phyloP scores from a whole-genome alignment of 208 protist genomes.

The Leishmania braziliensis region DNA sequence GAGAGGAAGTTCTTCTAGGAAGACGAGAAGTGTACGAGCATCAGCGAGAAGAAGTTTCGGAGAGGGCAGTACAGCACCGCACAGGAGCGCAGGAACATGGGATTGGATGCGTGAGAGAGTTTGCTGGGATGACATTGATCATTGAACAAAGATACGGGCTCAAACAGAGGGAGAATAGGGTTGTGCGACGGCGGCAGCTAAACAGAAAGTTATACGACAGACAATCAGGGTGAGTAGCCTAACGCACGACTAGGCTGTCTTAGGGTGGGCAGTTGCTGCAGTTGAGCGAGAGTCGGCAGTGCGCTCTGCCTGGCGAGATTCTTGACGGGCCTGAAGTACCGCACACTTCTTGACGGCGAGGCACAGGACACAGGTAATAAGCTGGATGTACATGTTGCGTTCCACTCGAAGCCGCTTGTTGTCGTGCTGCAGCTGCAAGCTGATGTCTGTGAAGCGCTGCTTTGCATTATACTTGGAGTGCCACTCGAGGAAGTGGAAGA shows the following conservation, averaged over 20 bases:
- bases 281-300: background rate
- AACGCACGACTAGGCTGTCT: background rate
- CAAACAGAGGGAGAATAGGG: background rate
- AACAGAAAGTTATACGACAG: too few relatives aligned
- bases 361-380: slow-evolving; percentile 49
- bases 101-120: too few relatives aligned
- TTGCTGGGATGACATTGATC: background rate
- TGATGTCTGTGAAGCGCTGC: slow-evolving; percentile 52
- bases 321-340: slow-evolving; percentile 8
- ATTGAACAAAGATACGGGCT: background rate
- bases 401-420: slow-evolving; percentile 57
- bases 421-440: slow-evolving; percentile 64
- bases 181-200: background rate
- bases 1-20: background rate
- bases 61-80: background rate
- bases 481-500: slow-evolving; percentile 54
- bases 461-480: slow-evolving; percentile 48
- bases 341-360: slow-evolving; percentile 50
- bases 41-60: too few relatives aligned
- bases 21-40: background rate
- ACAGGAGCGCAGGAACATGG: background rate
- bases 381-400: slow-evolving; percentile 78
- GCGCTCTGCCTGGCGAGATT: background rate
- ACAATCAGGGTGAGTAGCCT: too few relatives aligned
- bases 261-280: background rate